A percentile compares a stretch with the other conserved stretches of the same genome.
These are phyloP conservation scores for Cutaneotrichosporon mucoides DNA, from an alignment of 1,284 basidiomycete genomes.

Conservation along the genomic window DNA sequence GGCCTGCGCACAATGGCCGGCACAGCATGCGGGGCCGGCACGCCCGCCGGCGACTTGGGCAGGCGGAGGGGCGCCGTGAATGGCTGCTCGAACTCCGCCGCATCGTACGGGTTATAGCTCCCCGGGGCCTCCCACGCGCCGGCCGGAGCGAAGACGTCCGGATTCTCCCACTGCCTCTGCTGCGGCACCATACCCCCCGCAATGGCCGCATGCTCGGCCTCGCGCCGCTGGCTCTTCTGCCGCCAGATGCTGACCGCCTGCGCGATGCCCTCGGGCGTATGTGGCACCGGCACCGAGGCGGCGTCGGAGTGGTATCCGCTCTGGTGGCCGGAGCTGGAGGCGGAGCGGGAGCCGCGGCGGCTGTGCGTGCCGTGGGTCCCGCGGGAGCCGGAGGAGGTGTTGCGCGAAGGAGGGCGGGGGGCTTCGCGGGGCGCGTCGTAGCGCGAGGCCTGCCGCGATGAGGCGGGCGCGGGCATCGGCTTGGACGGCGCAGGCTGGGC, in stretches of 20 bases:
- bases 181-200: background rate
- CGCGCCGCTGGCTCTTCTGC: constrained; percentile 10
- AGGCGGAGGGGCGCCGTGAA: constrained; percentile 7
- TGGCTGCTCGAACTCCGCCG: background rate
- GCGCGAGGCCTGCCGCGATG: no score
- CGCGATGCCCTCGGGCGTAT: constrained; percentile 10
- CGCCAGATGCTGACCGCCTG: constrained; percentile 15
- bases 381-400: background rate
- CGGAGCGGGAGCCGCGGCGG: background rate
- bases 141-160: constrained; percentile 6
- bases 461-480: no score
- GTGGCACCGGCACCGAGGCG: constrained; percentile 1
- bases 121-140: constrained; percentile 9
- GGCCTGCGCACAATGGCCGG: background rate
- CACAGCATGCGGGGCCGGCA: background rate
- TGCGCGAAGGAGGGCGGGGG: background rate
- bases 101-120: constrained; percentile 5
- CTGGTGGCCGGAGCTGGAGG: constrained; percentile 11
- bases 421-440: no score
- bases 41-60: background rate
- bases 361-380: background rate
- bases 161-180: background rate
- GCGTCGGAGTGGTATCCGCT: constrained; percentile 5
- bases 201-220: background rate
- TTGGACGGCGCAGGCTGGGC: background rate